Base-by-base conservation (phyloP, 164 flowering plant species). In the Buxus sempervirens region DNA sequence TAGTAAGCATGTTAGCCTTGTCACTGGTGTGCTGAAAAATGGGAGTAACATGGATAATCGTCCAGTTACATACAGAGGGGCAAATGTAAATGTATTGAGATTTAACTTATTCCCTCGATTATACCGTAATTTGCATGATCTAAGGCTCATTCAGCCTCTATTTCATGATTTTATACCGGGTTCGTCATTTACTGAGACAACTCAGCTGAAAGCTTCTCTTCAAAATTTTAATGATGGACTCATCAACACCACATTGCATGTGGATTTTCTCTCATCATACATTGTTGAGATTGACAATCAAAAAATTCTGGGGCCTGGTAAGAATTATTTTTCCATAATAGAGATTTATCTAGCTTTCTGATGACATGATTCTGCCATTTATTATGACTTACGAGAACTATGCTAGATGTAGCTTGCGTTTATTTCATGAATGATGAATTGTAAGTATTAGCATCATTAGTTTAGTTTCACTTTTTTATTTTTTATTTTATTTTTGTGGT, bases 121-220 rank as follows among this genome's bases (percentile, higher is more conserved):
- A 26, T 96, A 88, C 81, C 90, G 32, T 60, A 89, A 87, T 69
- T 60, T 82, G 13, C 87, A 84, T 67, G 81, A 84, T 72, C 66
- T 93, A 27, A 87, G 76, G 84, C 90, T 96, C 57, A 72, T 93
- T 42, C 99, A 96, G 68, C 99, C 99, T 72, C 83, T 93, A 54
- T 85, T 96, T 74, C 95, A 86, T 63, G 95, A 91, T 60, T 96
- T 93, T 76, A 66, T 87, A 24, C 97, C 95, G 5, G 99, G 98
- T 65, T 84, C 98, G 41, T 78, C 56, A 60, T 78, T 79, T 73
- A 63, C 70, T 38, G 92, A 85, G 32, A 63, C 79, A 54, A 76
- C 59, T 71, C 74, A 78, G 78, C 89, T 96, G 21, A 88, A 75
- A 68, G 77, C 85, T 32, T 93, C 99, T n/a, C 89, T 96, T 58